Conservation (phyloP, 441 rosid species). For the Erodium moschatum region DNA sequence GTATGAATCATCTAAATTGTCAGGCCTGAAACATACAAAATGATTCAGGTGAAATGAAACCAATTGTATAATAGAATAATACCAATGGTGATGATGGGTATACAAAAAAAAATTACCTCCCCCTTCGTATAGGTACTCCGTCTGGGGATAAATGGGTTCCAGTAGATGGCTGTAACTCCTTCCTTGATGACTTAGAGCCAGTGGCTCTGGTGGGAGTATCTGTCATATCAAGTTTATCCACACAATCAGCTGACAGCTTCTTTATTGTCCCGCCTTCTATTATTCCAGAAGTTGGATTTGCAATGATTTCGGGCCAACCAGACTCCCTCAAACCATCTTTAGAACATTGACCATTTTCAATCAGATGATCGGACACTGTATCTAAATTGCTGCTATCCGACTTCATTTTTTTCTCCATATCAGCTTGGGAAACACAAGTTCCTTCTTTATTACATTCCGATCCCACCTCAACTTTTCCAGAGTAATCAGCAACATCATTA, state of each 20-base stretch:
- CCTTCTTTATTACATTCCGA: slow-evolving; percentile 34
- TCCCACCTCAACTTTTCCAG: slow-evolving; percentile 5
- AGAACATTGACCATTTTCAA: slow-evolving; percentile 7
- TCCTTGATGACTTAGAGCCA: slow-evolving; percentile 25
- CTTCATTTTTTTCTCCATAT: slow-evolving; percentile 25
- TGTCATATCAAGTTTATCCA: too few species aligned
- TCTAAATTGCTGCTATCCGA: background rate
- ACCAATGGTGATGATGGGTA: background rate
- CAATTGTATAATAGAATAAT: background rate
- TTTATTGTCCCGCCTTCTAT: too few species aligned
- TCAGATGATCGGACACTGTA: slow-evolving; percentile 24
- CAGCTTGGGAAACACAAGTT: slow-evolving; percentile 24
- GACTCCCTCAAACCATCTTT: background rate
- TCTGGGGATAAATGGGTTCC: background rate
- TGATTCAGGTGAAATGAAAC: slow-evolving; percentile 11
- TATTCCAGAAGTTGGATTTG: slow-evolving; percentile 10
- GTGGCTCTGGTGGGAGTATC: background rate
- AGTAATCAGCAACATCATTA: slow-evolving; percentile 1
- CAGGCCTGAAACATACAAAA: slow-evolving; percentile 25
- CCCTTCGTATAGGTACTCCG: slow-evolving; percentile 16
- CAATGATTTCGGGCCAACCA: slow-evolving; percentile 13
- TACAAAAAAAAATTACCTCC: slow-evolving; percentile 29
- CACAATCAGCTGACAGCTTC: too few species aligned
- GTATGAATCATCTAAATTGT: slow-evolving; percentile 20
- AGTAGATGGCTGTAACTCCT: slow-evolving; percentile 19